Percentiles rank a stretch among this genome's conserved stretches.
Evolutionary conservation across 148 eudicot species (phyloP).

Genomic region (Suaeda aralocaspica): DNA sequence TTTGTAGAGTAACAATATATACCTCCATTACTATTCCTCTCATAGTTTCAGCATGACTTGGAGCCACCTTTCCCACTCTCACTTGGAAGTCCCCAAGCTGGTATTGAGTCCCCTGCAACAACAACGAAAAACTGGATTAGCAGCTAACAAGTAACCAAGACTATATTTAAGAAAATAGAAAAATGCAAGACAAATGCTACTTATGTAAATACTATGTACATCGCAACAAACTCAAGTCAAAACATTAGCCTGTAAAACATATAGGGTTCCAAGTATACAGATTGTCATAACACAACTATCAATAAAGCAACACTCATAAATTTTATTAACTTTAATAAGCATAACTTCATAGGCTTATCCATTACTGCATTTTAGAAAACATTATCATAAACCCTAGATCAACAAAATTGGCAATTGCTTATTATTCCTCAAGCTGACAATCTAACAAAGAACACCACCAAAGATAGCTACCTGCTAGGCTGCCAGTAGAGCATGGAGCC

Average conservation of each 20-base stretch:
- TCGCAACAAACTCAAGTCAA: not conserved
- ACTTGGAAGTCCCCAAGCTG: constrained; percentile 92
- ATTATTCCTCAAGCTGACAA: too few relatives aligned
- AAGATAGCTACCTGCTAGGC: not conserved
- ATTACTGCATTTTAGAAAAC: too few relatives aligned
- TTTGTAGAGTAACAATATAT: not conserved
- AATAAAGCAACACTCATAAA: not conserved
- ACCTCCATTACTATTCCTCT: constrained; percentile 99
- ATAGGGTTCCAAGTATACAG: not conserved
- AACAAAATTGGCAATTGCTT: too few relatives aligned
- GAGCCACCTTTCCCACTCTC: constrained; percentile 88
- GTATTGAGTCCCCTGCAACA: constrained; percentile 68
- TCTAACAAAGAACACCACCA: not conserved
- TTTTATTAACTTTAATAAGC: too few relatives aligned
- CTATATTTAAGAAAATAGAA: not conserved
- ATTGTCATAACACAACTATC: constrained; percentile 2
- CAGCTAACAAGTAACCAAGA: constrained; percentile 1
- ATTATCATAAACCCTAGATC: too few relatives aligned
- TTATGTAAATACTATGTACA: not conserved
- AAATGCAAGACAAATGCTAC: not conserved
- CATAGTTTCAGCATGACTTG: constrained; percentile 65
- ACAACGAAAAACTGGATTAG: constrained; percentile 5
- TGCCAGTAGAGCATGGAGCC: not conserved
- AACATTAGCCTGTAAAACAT: not conserved
- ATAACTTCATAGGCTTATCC: not conserved